Evolutionary conservation across 306 rosid genomes (phyloP).

Genomic region (Canavalia ensiformis): DNA sequence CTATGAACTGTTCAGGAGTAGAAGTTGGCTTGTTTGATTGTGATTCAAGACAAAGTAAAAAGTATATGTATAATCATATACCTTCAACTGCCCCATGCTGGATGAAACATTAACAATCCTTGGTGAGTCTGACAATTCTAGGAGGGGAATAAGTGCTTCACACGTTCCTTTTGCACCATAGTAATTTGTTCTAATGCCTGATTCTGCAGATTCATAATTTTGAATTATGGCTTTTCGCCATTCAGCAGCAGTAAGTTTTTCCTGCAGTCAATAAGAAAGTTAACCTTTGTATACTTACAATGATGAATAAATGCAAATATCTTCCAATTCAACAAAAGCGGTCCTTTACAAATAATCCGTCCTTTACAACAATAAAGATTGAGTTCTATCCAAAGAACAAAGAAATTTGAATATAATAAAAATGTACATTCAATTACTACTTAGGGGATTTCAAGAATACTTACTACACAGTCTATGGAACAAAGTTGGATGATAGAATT

Average conservation of each 20-base stretch:
- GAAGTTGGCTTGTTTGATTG: neutral
- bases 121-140: slow-evolving; percentile 61
- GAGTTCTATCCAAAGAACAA: neutral
- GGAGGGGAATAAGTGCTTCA: slow-evolving; percentile 58
- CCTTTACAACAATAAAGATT: neutral
- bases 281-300: neutral
- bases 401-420: neutral
- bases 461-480: neutral
- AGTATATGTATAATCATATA: slow-evolving; percentile 29
- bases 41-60: neutral
- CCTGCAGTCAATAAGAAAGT: slow-evolving; percentile 30
- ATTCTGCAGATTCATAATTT: slow-evolving; percentile 50
- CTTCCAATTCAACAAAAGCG: slow-evolving; percentile 24
- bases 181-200: slow-evolving; percentile 54
- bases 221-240: neutral
- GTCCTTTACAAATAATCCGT: neutral
- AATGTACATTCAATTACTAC: neutral
- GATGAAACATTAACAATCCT: slow-evolving; percentile 65
- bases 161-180: slow-evolving; percentile 59
- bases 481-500: neutral
- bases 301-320: neutral
- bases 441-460: neutral
- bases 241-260: neutral
- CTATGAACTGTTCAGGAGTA: neutral
- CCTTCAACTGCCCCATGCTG: slow-evolving; percentile 33